phyloP scores from a whole-genome alignment of 1,139 yeast species.

The Komagataea norvegica region DNA sequence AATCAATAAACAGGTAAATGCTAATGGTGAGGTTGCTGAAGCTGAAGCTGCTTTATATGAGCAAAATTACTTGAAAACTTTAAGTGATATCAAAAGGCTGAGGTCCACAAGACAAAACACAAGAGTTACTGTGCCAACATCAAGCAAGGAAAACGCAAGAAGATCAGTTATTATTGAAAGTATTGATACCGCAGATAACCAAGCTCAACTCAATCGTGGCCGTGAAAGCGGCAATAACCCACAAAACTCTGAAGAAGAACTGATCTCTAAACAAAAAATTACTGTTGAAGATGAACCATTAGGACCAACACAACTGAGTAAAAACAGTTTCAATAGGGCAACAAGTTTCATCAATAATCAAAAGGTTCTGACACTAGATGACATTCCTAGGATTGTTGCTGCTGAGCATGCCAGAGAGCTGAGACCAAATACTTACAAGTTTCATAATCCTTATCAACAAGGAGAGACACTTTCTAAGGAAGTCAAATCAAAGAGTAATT shows the following conservation, averaged over 20 bases:
- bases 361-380: constrained; percentile 86
- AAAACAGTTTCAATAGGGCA: constrained; percentile 27
- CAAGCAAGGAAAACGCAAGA: constrained; percentile 49
- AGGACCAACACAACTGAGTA: constrained; percentile 22
- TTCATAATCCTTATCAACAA: constrained; percentile 42
- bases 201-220: not conserved
- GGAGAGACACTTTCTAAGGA: constrained; percentile 35
- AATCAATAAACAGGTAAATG: not conserved
- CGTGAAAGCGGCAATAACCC: not conserved
- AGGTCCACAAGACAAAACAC: constrained; percentile 73
- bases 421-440: constrained; percentile 80
- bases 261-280: constrained; percentile 23
- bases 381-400: constrained; percentile 93
- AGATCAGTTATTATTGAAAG: constrained; percentile 48
- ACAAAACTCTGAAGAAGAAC: constrained; percentile 15
- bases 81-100: constrained; percentile 73
- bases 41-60: constrained; percentile 22
- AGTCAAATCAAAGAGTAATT: constrained; percentile 26
- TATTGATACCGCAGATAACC: constrained; percentile 15
- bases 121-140: constrained; percentile 47
- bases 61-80: constrained; percentile 58
- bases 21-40: not conserved
- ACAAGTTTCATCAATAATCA: constrained; percentile 50
- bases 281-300: constrained; percentile 27
- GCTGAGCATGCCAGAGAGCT: constrained; percentile 95